Percentiles rank a stretch among this genome's conserved stretches.
phyloP scores from a whole-genome alignment of 768 basidiomycete species.

The Suillus subaureus region DNA sequence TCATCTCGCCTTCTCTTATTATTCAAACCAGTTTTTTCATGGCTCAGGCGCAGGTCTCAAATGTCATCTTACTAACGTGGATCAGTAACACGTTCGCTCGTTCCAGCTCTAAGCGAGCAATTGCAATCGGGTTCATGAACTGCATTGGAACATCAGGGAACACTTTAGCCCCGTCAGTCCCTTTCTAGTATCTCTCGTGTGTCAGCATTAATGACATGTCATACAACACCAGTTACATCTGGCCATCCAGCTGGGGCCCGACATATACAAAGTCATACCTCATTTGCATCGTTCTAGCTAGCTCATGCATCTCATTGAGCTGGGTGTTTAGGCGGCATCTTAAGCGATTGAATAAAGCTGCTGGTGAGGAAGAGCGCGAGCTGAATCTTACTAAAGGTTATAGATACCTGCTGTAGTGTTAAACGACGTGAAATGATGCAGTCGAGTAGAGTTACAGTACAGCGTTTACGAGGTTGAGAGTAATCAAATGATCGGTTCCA shows the following conservation, averaged over 20 bases:
- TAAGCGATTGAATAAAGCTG: conserved; percentile 37
- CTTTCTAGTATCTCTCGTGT: conserved; percentile 8
- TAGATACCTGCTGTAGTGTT: conserved; percentile 44
- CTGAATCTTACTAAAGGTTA: conserved; percentile 37
- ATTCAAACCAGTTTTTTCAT: conserved; percentile 58
- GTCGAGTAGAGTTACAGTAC: too few relatives aligned
- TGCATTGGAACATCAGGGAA: conserved; percentile 10
- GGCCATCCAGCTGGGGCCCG: conserved; percentile 67
- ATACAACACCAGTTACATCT: conserved; percentile 49
- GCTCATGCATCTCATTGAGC: conserved; percentile 49
- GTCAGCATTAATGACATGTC: neutral
- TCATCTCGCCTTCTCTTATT: neutral
- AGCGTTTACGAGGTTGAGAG: too few relatives aligned
- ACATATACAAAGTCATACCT: conserved; percentile 66
- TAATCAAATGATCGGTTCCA: too few relatives aligned
- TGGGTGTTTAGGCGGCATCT: conserved; percentile 46
- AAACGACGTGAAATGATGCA: neutral
- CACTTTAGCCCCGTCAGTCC: conserved; percentile 13
- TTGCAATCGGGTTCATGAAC: conserved; percentile 13
- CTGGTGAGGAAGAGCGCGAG: conserved; percentile 40
- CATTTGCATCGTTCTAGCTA: conserved; percentile 64
- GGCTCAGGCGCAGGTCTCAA: conserved; percentile 68
- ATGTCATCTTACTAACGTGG: conserved; percentile 57
- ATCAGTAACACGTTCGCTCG: conserved; percentile 61
- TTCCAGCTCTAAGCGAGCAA: conserved; percentile 75